These are phyloP conservation scores for Ophiocytium majus DNA, from an alignment of 352 stramenopile genomes.

Conservation along the genomic window DNA sequence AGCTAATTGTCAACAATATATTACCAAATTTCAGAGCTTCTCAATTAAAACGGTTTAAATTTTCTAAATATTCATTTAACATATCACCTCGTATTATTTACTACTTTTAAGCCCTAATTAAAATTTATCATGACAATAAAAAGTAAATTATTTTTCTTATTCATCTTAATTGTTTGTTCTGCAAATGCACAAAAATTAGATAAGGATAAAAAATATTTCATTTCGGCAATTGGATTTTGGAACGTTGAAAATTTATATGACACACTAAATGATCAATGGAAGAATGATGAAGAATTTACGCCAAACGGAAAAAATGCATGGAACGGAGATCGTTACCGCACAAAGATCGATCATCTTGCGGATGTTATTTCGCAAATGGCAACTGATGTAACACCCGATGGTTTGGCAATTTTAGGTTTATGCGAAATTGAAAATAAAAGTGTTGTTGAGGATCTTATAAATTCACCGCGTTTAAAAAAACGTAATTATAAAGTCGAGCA, in stretches of 20 bases:
- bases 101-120: conserved; percentile 3
- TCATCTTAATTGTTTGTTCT: neutral
- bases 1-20: neutral
- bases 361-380: neutral
- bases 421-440: conserved; percentile 12
- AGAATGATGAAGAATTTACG: conserved; percentile 17
- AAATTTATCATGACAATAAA: conserved; percentile 12
- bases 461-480: neutral
- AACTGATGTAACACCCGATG: conserved; percentile 8
- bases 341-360: neutral
- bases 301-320: conserved; percentile 18
- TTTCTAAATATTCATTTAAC: neutral
- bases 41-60: neutral
- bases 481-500: neutral
- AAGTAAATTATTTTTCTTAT: neutral
- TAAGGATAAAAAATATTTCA: conserved; percentile 7
- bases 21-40: neutral
- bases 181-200: neutral
- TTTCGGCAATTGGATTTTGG: conserved; percentile 8
- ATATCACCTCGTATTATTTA: neutral
- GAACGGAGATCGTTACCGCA: neutral
- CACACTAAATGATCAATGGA: conserved; percentile 1
- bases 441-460: conserved; percentile 8
- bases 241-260: conserved; percentile 15
- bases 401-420: conserved; percentile 9